Percentiles rank a stretch among this genome's conserved stretches.
These are phyloP conservation scores for Hygrophoropsis aurantiaca DNA, from an alignment of 768 basidiomycete genomes.

Conservation along the genomic window DNA sequence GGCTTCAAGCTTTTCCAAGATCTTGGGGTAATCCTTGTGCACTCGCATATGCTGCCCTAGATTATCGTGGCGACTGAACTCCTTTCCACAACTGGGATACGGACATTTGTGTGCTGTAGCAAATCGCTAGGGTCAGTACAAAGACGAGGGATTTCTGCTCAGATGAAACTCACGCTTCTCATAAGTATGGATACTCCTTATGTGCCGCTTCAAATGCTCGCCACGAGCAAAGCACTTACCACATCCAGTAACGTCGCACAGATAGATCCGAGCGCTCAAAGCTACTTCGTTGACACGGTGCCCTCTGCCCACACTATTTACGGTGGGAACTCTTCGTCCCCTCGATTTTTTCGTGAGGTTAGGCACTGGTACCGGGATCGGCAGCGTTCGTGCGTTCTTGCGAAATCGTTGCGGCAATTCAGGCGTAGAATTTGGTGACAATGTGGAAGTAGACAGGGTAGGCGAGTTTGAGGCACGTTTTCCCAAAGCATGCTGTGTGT, in stretches of 20 bases:
- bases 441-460: slow-evolving; percentile 24
- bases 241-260: slow-evolving; percentile 79
- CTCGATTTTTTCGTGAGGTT: slow-evolving; percentile 71
- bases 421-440: slow-evolving; percentile 25
- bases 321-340: slow-evolving; percentile 64
- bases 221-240: slow-evolving; percentile 86
- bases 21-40: slow-evolving; percentile 46
- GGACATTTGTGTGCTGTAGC: slow-evolving; percentile 75
- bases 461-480: slow-evolving; percentile 32
- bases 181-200: slow-evolving; percentile 86
- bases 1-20: slow-evolving; percentile 18
- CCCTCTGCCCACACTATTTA: slow-evolving; percentile 30
- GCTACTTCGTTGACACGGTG: slow-evolving; percentile 33
- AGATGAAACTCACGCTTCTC: slow-evolving; percentile 72
- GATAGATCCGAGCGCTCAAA: slow-evolving; percentile 54
- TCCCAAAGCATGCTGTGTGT: slow-evolving; percentile 23
- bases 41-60: slow-evolving; percentile 87
- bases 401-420: slow-evolving; percentile 26
- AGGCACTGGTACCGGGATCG: slow-evolving; percentile 62
- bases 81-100: slow-evolving; percentile 77
- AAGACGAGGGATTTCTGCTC: not conserved
- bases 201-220: slow-evolving; percentile 89
- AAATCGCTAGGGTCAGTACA: slow-evolving; percentile 10
- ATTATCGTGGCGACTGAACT: slow-evolving; percentile 86
- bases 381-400: slow-evolving; percentile 41